Evolutionary conservation across 2,329 filamentous ascomycete genomes (phyloP).

Genomic region (Gaeumannomyces tritici): DNA sequence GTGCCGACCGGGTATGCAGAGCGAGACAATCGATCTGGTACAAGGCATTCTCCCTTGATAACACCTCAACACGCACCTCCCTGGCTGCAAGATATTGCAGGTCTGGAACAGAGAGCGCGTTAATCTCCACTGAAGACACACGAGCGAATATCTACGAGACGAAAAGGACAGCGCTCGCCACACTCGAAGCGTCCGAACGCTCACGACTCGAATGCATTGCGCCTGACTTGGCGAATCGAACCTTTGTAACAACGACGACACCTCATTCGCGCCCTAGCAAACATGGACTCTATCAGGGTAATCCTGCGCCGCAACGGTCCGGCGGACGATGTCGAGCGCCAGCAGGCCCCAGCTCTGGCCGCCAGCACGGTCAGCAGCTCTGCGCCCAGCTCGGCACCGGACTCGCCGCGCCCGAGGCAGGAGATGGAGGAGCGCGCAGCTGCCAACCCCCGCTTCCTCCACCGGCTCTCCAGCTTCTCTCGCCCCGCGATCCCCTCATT

Average conservation of each 20-base stretch:
- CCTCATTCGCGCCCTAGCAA: not conserved
- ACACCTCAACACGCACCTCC: not conserved
- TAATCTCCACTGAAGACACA: not conserved
- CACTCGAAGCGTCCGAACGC: not conserved
- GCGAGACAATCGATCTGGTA: not conserved
- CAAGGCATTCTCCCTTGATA: not conserved
- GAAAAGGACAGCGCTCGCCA: not conserved
- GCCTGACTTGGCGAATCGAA: not conserved
- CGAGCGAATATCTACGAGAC: not conserved
- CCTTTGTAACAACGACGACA: not conserved
- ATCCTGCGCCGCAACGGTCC: constrained; percentile 10
- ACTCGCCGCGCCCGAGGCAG: constrained; percentile 1
- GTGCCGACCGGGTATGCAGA: not conserved
- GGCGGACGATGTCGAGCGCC: constrained; percentile 9
- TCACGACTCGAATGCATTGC: not conserved
- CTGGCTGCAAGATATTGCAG: not conserved
- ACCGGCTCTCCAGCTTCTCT: constrained; percentile 15
- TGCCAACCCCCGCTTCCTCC: constrained; percentile 12
- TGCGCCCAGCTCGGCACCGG: constrained; percentile 4
- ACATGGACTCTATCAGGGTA: constrained; percentile 7
- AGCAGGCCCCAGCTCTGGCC: constrained; percentile 11
- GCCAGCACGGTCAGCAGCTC: constrained; percentile 2
- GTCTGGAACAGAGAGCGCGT: not conserved
- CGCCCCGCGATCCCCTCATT: constrained; percentile 19
- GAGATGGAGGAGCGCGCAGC: constrained; percentile 19